Evolutionary conservation across 345 rosid species (phyloP).

Genomic region (Linum lewisii): DNA sequence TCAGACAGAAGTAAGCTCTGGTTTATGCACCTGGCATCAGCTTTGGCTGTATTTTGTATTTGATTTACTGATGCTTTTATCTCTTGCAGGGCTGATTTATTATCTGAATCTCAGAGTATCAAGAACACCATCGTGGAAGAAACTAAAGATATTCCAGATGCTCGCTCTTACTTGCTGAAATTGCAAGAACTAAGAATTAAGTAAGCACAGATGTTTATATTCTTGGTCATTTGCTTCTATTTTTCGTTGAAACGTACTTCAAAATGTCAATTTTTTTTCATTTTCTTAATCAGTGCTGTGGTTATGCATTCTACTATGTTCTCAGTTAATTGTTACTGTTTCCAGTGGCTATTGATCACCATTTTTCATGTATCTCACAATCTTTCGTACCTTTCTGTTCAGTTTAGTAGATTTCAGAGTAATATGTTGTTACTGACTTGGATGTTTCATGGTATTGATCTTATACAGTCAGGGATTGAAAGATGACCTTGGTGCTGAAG

Average conservation of each 20-base stretch:
- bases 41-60: not conserved
- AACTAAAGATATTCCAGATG: conserved; percentile 76
- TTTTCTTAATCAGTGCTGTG: not conserved
- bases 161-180: conserved; percentile 68
- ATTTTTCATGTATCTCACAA: too few relatives aligned
- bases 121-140: conserved; percentile 45
- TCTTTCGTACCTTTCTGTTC: too few relatives aligned
- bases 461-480: conserved; percentile 56
- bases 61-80: not conserved
- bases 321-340: too few relatives aligned
- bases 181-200: conserved; percentile 66
- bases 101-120: conserved; percentile 79
- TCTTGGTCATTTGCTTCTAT: too few relatives aligned
- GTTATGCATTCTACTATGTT: too few relatives aligned
- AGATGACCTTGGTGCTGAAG: conserved; percentile 88
- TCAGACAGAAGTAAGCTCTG: conserved; percentile 69
- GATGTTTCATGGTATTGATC: too few relatives aligned
- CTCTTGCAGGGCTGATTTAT: conserved; percentile 70
- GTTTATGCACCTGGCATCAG: not conserved
- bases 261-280: not conserved
- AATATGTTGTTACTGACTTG: too few relatives aligned
- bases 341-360: too few relatives aligned
- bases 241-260: too few relatives aligned
- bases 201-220: conserved; percentile 22
- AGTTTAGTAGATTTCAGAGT: too few relatives aligned